A percentile compares a stretch with the other conserved stretches of the same genome.
Evolutionary conservation across 208 protist species (phyloP).

Genomic region (Porcisia hertigi): DNA sequence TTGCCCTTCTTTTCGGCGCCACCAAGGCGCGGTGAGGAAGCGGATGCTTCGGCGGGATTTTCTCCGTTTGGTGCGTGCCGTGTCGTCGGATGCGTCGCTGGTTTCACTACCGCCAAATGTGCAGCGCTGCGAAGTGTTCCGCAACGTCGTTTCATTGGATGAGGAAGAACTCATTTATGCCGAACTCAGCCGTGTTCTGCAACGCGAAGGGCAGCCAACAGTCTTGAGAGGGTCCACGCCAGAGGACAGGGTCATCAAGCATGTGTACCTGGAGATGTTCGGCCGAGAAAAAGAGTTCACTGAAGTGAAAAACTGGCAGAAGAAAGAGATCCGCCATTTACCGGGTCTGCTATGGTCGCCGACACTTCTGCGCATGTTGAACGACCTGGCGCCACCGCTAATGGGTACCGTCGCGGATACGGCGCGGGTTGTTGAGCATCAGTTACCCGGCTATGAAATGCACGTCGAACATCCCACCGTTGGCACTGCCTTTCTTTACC

Average conservation of each 20-base stretch:
- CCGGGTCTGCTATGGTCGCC: conserved; percentile 81
- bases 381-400: conserved; percentile 34
- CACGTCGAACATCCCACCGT: conserved; percentile 86
- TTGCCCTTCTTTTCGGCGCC: neutral
- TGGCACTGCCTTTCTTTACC: conserved; percentile 74
- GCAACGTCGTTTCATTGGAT: conserved; percentile 62
- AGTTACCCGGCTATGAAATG: conserved; percentile 84
- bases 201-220: conserved; percentile 64
- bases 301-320: conserved; percentile 73
- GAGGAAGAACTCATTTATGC: conserved; percentile 74
- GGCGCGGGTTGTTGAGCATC: conserved; percentile 85
- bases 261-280: conserved; percentile 86
- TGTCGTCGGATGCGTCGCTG: conserved; percentile 54
- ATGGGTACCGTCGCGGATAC: conserved; percentile 63
- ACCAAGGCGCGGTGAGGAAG: no score
- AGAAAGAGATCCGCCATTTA: conserved; percentile 65
- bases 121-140: conserved; percentile 64
- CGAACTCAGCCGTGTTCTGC: conserved; percentile 63
- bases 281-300: conserved; percentile 73
- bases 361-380: conserved; percentile 58
- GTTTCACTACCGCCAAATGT: conserved; percentile 64
- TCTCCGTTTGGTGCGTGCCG: conserved; percentile 4
- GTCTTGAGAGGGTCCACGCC: conserved; percentile 49
- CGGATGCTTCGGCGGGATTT: conserved; percentile 21
- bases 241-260: conserved; percentile 64